Evolutionary conservation across 2,329 filamentous ascomycete species (phyloP), one percentile per base, ranked within the genome.

Genomic region (Colletotrichum sp.): DNA sequence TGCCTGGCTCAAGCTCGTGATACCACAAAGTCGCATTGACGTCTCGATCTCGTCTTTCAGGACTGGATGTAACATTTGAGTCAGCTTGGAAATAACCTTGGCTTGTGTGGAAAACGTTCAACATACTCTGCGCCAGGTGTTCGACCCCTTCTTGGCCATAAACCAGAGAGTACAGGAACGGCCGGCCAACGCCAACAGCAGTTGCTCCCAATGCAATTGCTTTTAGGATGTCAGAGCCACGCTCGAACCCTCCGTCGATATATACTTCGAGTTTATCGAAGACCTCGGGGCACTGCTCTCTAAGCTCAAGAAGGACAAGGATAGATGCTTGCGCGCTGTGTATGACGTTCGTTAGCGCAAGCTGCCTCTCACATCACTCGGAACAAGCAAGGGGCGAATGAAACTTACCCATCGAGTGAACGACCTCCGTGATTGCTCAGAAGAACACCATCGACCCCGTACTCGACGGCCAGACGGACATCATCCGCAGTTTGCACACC

Each of bases 391-490:
- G 29, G 5, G 0, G 30, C 9, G 13, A 36, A n/a, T 19, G 6
- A 16, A 15, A 34, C 63, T 29, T 19, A 81, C 2, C 89, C 84
- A 73, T 91, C 89, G 1, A 88, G 80, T 61, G 84, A 88, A 49
- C 93, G 83, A 0, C 93, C 93, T 1, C 93, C 94, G 80, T 95
- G 94, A 78, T 95, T 95, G 19, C 89, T 91, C 3, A 95, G 85
- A 2, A 95, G 88, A 63, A 95, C 93, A 0, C 91, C 93, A 77
- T 95, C 90, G 5, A 91, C 90, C 0, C 92, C 93, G 13, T 88
- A 80, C 69, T 93, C 88, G 32, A 93, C 88, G 2, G 91, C 92
- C 78, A 86, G 87, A 65, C 87, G 85, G 9, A 93, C 93, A 82
- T 95, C 93, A 30, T 87, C 86, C 0, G 90, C 89, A 11, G 89